Evolutionary conservation across 768 basidiomycete species (phyloP).

Genomic region (Lactarius hatsudake): DNA sequence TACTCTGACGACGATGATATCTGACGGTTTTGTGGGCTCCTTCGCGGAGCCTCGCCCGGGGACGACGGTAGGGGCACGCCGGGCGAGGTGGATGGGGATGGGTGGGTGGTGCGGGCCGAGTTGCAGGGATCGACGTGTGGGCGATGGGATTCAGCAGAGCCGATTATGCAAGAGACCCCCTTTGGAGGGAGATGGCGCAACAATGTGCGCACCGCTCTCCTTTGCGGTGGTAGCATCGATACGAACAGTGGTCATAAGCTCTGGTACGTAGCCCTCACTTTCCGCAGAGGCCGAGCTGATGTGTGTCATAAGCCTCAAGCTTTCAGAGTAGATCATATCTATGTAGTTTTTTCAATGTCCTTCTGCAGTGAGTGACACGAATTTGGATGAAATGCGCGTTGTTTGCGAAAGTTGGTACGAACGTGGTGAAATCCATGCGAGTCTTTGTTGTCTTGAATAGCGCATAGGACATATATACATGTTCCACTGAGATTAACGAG

Average conservation of each 20-base stretch:
- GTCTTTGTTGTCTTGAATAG: slow-evolving; percentile 2
- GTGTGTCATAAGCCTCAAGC: not conserved
- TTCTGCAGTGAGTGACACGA: not conserved
- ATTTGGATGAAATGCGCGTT: not conserved
- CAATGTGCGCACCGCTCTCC: slow-evolving; percentile 2
- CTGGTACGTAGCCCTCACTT: slow-evolving; percentile 12
- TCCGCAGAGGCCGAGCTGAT: not conserved
- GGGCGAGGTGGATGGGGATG: slow-evolving; percentile 54
- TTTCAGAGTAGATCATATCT: not conserved
- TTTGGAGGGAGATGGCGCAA: slow-evolving; percentile 1
- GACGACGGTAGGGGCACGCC: slow-evolving; percentile 50
- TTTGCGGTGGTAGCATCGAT: slow-evolving; percentile 5
- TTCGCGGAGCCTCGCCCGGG: slow-evolving; percentile 65
- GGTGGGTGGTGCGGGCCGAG: not conserved
- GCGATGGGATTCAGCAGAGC: slow-evolving; percentile 2
- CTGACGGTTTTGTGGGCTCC: slow-evolving; percentile 87
- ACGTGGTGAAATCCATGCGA: not conserved
- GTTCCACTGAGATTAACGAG: not conserved
- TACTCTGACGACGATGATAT: slow-evolving; percentile 71
- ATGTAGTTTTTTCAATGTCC: slow-evolving; percentile 8
- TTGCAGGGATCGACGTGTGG: slow-evolving; percentile 3
- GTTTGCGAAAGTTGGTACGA: not conserved
- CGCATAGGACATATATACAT: not conserved
- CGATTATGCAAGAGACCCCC: slow-evolving; percentile 8
- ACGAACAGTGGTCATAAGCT: slow-evolving; percentile 6